These are phyloP conservation scores for Fusarium protoensiforme DNA, from an alignment of 2,329 filamentous ascomycete genomes.

Conservation along the genomic window DNA sequence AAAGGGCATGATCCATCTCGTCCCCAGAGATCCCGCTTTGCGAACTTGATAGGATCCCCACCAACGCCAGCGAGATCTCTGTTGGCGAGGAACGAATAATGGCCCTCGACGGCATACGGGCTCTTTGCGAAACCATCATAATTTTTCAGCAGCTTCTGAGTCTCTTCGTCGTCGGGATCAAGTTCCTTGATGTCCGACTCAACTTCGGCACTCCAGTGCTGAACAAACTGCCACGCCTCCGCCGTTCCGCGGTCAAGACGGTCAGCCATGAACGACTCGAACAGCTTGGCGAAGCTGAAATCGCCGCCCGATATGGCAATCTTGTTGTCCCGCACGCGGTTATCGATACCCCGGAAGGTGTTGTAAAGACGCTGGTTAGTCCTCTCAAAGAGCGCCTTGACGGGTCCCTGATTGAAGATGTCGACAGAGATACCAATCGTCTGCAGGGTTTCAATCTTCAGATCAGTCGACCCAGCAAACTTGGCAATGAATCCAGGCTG, in stretches of 20 bases:
- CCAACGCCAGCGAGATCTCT: conserved; percentile 1
- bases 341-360: conserved; percentile 3
- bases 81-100: conserved; percentile 4
- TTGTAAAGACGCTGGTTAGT: conserved; percentile 17
- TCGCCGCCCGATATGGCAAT: background rate
- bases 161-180: background rate
- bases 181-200: background rate
- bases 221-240: conserved; percentile 9
- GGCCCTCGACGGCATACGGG: background rate
- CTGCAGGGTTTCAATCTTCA: background rate
- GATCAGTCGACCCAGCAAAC: background rate
- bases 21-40: conserved; percentile 2
- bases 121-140: background rate
- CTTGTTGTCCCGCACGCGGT: background rate
- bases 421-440: conserved; percentile 5
- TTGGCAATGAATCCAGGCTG: background rate
- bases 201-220: background rate
- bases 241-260: background rate
- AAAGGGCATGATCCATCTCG: conserved; percentile 6
- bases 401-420: background rate
- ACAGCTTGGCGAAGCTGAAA: conserved; percentile 4
- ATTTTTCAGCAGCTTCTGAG: background rate
- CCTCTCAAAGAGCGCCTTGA: background rate
- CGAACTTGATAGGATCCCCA: background rate
- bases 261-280: conserved; percentile 4